Conservation (phyloP, 768 basidiomycete species). For the Tylopilus rubrobrunneus region DNA sequence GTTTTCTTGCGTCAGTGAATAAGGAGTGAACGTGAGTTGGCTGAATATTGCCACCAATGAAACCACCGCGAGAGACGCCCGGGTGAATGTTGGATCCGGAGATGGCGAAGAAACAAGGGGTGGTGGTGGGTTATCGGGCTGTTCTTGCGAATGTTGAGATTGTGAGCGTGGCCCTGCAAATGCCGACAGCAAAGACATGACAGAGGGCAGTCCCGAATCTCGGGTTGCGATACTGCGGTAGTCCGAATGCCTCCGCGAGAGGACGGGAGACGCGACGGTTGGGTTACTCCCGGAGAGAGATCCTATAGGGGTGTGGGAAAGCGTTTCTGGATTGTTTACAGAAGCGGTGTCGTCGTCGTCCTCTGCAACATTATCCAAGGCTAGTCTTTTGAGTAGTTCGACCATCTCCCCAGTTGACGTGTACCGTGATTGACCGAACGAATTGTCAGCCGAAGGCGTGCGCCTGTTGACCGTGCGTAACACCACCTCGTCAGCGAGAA, state of each 20-base stretch:
- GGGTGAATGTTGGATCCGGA: slow-evolving; percentile 33
- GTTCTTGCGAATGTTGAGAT: slow-evolving; percentile 42
- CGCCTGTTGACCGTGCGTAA: slow-evolving; percentile 44
- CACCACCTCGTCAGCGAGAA: slow-evolving; percentile 69
- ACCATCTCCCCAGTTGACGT: slow-evolving; percentile 29
- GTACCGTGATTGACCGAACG: slow-evolving; percentile 16
- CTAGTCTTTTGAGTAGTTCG: slow-evolving; percentile 40
- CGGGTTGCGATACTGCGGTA: slow-evolving; percentile 38
- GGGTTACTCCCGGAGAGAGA: slow-evolving; percentile 31
- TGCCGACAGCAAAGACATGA: slow-evolving; percentile 63
- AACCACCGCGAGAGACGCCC: slow-evolving; percentile 56
- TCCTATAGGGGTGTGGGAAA: slow-evolving; percentile 32
- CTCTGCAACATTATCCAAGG: slow-evolving; percentile 31
- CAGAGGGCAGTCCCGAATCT: slow-evolving; percentile 50
- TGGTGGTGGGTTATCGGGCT: slow-evolving; percentile 34
- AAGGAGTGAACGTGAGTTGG: slow-evolving; percentile 68
- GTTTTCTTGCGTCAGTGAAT: slow-evolving; percentile 44
- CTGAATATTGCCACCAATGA: slow-evolving; percentile 65
- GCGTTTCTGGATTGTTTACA: slow-evolving; percentile 36
- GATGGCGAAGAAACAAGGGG: slow-evolving; percentile 24
- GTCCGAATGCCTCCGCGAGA: slow-evolving; percentile 60
- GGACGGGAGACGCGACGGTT: slow-evolving; percentile 44
- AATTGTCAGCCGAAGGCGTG: slow-evolving; percentile 7
- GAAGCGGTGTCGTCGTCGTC: slow-evolving; percentile 44
- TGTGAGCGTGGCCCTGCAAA: slow-evolving; percentile 63